Evolutionary conservation across 2,329 filamentous ascomycete genomes (phyloP).

Genomic region (Orbilia quercus): DNA sequence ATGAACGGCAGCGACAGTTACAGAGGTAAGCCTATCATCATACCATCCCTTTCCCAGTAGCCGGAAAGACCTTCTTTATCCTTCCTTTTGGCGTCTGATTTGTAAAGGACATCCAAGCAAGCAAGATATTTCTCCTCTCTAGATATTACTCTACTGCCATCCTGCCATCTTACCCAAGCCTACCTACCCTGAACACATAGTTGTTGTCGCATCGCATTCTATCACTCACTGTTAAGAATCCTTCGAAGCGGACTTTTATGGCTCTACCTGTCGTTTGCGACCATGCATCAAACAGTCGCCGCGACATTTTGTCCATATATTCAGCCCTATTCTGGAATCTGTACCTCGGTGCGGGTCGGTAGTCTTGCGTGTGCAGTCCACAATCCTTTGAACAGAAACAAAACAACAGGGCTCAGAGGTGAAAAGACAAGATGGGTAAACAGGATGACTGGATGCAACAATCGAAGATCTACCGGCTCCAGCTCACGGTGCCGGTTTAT

Average conservation of each 20-base stretch:
- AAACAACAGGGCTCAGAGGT: slow-evolving; percentile 17
- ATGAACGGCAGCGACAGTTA: slow-evolving; percentile 56
- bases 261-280: slow-evolving; percentile 36
- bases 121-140: slow-evolving; percentile 48
- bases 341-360: slow-evolving; percentile 38
- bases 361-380: slow-evolving; percentile 32
- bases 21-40: slow-evolving; percentile 42
- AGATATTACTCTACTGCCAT: slow-evolving; percentile 30
- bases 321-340: slow-evolving; percentile 50
- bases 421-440: neutral
- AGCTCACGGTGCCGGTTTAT: slow-evolving; percentile 6
- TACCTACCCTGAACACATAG: slow-evolving; percentile 29
- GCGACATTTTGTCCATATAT: slow-evolving; percentile 33
- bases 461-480: neutral
- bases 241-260: slow-evolving; percentile 35
- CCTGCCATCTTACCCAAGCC: slow-evolving; percentile 17
- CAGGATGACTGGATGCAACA: slow-evolving; percentile 7
- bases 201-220: slow-evolving; percentile 38
- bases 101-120: slow-evolving; percentile 56
- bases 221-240: slow-evolving; percentile 32
- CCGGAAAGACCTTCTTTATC: slow-evolving; percentile 45
- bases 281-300: slow-evolving; percentile 41
- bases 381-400: slow-evolving; percentile 12
- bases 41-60: slow-evolving; percentile 25
- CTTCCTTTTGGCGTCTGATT: slow-evolving; percentile 57